These are phyloP conservation scores for Pseudozyma sp. DNA, from an alignment of 1,284 basidiomycete genomes.

Conservation along the genomic window DNA sequence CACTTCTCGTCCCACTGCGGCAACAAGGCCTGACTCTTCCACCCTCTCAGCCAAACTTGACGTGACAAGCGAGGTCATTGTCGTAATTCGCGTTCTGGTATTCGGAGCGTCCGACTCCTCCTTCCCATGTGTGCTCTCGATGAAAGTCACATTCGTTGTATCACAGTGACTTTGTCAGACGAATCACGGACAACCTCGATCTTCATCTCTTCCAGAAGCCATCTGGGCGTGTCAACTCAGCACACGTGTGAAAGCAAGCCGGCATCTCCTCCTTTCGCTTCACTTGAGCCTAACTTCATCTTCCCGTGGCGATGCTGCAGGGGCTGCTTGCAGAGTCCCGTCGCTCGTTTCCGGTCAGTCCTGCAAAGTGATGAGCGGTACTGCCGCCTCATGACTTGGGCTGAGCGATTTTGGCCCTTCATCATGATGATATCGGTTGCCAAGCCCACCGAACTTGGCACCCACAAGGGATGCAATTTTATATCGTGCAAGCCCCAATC, in stretches of 20 bases:
- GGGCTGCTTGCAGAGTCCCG: no score
- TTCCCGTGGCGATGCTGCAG: no score
- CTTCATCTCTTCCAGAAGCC: background rate
- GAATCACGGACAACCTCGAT: background rate
- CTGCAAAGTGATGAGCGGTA: background rate
- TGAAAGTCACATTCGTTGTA: background rate
- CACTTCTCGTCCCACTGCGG: background rate
- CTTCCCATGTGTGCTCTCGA: background rate
- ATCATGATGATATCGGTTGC: conserved; percentile 1
- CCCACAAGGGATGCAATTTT: conserved; percentile 1
- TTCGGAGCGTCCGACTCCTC: conserved; percentile 1
- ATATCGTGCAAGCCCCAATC: background rate
- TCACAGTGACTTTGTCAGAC: background rate
- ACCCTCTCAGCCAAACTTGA: background rate
- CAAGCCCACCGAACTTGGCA: conserved; percentile 3
- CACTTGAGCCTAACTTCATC: background rate
- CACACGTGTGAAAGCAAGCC: conserved; percentile 6
- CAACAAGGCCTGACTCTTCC: background rate
- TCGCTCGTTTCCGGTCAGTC: no score
- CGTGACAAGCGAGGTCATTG: background rate
- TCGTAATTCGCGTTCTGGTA: background rate
- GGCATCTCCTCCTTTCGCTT: background rate
- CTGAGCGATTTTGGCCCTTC: conserved; percentile 14
- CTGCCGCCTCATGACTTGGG: background rate
- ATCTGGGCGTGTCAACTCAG: background rate